Percentiles rank a stretch among this genome's conserved stretches.
These are phyloP conservation scores for Mycosphaerella sp. DNA, from an alignment of 2,329 filamentous ascomycete genomes.

Conservation along the genomic window DNA sequence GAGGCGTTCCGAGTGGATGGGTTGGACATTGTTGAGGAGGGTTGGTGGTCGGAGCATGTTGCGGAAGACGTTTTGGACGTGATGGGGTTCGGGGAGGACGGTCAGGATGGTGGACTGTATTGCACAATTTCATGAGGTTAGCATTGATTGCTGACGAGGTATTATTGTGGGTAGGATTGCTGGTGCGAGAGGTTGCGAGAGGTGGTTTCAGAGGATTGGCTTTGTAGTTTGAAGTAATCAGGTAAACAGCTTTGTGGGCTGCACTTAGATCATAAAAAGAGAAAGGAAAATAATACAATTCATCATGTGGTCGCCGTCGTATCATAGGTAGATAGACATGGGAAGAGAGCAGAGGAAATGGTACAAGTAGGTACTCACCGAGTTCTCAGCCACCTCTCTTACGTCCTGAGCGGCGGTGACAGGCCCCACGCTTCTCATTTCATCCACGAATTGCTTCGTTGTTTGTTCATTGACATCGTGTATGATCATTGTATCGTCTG, in stretches of 20 bases:
- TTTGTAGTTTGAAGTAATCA: slow-evolving; percentile 59
- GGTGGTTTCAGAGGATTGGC: slow-evolving; percentile 64
- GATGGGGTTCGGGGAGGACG: slow-evolving; percentile 79
- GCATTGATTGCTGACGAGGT: not conserved
- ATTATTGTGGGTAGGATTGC: not conserved
- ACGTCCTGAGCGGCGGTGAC: slow-evolving; percentile 53
- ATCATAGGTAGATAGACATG: not conserved
- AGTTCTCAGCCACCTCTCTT: slow-evolving; percentile 58
- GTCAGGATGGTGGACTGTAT: slow-evolving; percentile 76
- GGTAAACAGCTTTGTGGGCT: slow-evolving; percentile 44
- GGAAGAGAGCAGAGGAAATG: not conserved
- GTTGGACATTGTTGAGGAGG: slow-evolving; percentile 42
- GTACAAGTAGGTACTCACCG: slow-evolving; percentile 46
- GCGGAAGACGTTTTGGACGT: slow-evolving; percentile 76
- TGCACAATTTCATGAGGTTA: not conserved
- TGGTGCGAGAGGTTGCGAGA: not conserved
- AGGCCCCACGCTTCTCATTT: slow-evolving; percentile 34
- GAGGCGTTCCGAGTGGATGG: slow-evolving; percentile 54
- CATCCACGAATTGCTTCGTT: slow-evolving; percentile 52
- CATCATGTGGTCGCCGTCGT: slow-evolving; percentile 12
- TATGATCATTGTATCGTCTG: slow-evolving; percentile 56
- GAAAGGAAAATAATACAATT: slow-evolving; percentile 28
- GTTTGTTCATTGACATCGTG: slow-evolving; percentile 59
- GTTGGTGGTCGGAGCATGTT: slow-evolving; percentile 60
- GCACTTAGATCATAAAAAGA: slow-evolving; percentile 68